Percentiles rank a stretch among this genome's conserved stretches.
These are phyloP conservation scores for Phycomyces blakesleeanus DNA, from an alignment of 192 early-diverging fungal species.

Conservation along the genomic window DNA sequence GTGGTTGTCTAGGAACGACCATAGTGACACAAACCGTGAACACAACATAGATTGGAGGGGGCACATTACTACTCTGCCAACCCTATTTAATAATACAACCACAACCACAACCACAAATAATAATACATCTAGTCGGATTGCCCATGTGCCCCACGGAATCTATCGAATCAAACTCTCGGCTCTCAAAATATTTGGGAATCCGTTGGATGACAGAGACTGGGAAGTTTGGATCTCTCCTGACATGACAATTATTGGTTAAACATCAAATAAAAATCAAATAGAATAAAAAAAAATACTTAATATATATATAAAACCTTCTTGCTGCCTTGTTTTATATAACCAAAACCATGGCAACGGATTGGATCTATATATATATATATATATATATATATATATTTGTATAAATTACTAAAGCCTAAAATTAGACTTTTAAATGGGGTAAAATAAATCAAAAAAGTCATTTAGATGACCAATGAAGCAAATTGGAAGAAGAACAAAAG, in stretches of 20 bases:
- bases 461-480: no score
- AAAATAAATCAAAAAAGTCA: no score
- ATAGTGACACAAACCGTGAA: conserved; percentile 7
- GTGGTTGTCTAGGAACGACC: conserved; percentile 18
- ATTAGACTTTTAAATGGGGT: no score
- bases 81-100: no score
- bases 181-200: conserved; percentile 26
- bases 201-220: conserved; percentile 8
- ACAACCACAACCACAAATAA: background rate
- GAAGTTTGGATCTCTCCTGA: conserved; percentile 18
- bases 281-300: no score
- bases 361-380: no score
- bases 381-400: no score
- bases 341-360: no score
- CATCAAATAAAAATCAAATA: no score
- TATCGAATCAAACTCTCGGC: conserved; percentile 19
- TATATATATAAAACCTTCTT: no score
- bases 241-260: conserved; percentile 3
- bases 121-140: conserved; percentile 1
- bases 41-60: conserved; percentile 6
- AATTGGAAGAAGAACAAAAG: background rate
- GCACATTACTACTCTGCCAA: background rate
- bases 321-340: no score
- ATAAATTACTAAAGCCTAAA: no score
- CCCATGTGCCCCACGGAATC: background rate